Evolutionary conservation across 139 green algal genomes (phyloP).

Genomic region (Chlamydomonas incerta): DNA sequence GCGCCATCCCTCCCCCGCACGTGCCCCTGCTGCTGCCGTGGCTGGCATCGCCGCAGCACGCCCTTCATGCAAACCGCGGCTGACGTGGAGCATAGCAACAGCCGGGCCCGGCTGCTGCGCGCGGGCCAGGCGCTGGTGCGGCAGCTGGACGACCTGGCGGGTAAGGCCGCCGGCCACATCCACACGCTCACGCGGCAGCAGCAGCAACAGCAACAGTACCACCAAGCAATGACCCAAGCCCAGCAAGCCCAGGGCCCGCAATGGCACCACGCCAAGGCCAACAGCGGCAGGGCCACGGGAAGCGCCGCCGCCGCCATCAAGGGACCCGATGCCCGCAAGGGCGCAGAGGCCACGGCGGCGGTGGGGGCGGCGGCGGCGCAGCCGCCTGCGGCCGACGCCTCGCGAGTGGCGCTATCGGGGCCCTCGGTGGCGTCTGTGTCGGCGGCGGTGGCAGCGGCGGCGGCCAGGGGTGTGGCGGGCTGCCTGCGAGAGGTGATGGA

Average conservation of each 20-base stretch:
- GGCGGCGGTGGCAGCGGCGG: neutral
- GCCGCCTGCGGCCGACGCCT: neutral
- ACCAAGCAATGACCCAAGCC: neutral
- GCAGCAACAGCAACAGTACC: neutral
- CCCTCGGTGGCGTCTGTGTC: neutral
- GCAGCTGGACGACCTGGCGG: neutral
- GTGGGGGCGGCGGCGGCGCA: no score
- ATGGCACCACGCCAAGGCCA: no score
- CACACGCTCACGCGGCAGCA: neutral
- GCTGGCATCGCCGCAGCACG: neutral
- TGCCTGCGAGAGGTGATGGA: slow-evolving; percentile 5
- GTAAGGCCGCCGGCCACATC: neutral
- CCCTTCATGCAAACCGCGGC: neutral
- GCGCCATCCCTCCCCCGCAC: no score
- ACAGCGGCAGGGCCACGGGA: neutral
- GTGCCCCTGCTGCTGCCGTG: no score
- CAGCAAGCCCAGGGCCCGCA: neutral
- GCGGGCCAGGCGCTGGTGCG: slow-evolving; percentile 9
- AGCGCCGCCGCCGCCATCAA: no score
- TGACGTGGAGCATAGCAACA: slow-evolving; percentile 27
- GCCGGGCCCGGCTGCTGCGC: neutral
- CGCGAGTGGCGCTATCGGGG: no score
- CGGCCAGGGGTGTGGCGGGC: neutral
- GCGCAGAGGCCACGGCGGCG: no score
- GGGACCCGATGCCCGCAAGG: neutral